Percentiles rank a stretch among this genome's conserved stretches.
phyloP scores from a whole-genome alignment of 768 basidiomycete species.

The Boletus insuetus region DNA sequence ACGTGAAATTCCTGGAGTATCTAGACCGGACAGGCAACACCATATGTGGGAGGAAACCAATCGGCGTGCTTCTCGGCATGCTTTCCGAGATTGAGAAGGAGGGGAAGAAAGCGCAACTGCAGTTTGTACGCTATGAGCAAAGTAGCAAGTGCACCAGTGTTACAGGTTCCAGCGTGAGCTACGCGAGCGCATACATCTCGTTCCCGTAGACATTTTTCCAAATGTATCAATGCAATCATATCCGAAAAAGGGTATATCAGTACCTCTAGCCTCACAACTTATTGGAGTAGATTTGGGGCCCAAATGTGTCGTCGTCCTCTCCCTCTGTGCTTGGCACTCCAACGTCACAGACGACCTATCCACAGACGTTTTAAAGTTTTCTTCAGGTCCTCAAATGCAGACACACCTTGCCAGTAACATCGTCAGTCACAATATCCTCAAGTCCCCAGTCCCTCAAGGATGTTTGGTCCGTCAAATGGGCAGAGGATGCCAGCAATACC shows the following conservation, averaged over 20 bases:
- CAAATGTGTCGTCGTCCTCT: conserved; percentile 55
- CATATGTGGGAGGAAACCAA: conserved; percentile 95
- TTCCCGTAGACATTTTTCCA: conserved; percentile 35
- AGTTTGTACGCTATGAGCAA: conserved; percentile 93
- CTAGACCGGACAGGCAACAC: conserved; percentile 82
- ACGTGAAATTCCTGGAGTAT: conserved; percentile 63
- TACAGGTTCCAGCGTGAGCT: conserved; percentile 90
- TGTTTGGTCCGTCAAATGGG: conserved; percentile 54
- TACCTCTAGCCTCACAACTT: background rate
- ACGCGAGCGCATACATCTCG: conserved; percentile 84
- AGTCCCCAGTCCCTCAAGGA: conserved; percentile 77
- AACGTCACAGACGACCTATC: conserved; percentile 65
- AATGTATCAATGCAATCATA: conserved; percentile 3
- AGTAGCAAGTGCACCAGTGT: conserved; percentile 71
- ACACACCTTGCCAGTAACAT: conserved; percentile 55
- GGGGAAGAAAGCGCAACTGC: conserved; percentile 39
- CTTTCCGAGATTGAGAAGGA: conserved; percentile 55
- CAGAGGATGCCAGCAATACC: conserved; percentile 49
- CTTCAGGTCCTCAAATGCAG: background rate
- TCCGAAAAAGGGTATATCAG: background rate
- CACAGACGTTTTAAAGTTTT: background rate
- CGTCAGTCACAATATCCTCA: conserved; percentile 57
- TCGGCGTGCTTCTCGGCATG: conserved; percentile 86
- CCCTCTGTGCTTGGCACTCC: conserved; percentile 68
- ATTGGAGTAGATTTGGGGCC: conserved; percentile 40